Base-by-base conservation (phyloP, 257 asterid species). In the Fraxinus excelsior region DNA sequence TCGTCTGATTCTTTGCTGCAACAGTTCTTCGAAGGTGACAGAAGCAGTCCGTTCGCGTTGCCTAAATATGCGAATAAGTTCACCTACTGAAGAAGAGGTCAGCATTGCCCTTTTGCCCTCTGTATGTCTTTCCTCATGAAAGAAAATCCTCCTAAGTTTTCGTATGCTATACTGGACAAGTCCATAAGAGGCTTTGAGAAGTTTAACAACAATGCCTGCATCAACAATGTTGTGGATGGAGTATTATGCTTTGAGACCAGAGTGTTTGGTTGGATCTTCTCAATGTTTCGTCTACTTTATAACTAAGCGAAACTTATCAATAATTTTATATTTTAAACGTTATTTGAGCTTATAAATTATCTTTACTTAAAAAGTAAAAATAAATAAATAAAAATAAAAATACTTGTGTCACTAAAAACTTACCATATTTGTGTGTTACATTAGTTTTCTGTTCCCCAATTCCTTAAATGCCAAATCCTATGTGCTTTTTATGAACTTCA, bases 1-100 rank as follows among this genome's bases (percentile, higher is more conserved):
- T 84, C 93, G 98, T 51, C 90, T 96, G 81, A 90, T 96, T 67
- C 85, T 93, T 49, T 96, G 99, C 88, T 91, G 98, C 84, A 96
- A 93, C 87, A 93, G 98, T 87, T 96, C 98, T 83, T 96, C 99
- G 72, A 93, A 90, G 85, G 99, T 96, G 80, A 89, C 91, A 70
- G 99, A 93, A 88, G 99, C 98, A 38, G 96, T 96, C 74, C 99
- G 98, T 73, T 96, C 98, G 80, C 92, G 99, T 83, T 96, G 99
- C 87, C 84, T 96, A 68, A 96, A 93, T 80, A 86, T 96, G 88
- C 85, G 97, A 81, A 91, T 96, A 83, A 90, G 85, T 84, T 91
- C 98, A 44, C 99, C 99, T 10, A 67, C 87, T 79, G 93, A 90
- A 79, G 94, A 80, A 76, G 89, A 96, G 97, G 98, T 96, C 31